Base-by-base conservation (phyloP, 306 rosid species). In the Rosa lucieae region DNA sequence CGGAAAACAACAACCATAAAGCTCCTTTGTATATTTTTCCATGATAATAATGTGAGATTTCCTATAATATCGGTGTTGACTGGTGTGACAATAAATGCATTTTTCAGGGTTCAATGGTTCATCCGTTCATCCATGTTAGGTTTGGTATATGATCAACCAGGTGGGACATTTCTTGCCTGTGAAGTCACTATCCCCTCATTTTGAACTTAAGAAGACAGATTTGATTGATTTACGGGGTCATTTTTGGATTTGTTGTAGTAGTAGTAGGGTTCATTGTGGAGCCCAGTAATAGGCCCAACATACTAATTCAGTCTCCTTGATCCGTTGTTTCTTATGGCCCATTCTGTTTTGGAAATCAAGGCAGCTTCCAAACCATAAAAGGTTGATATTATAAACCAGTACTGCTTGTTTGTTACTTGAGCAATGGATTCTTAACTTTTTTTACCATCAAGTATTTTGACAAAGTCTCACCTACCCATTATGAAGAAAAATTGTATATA, bases 111-210 rank as follows among this genome's bases (percentile, higher is more conserved):
- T 10, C 4, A 8, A 58, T 8, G 76, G 79, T 43, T 62, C 67
- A 40, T 82, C 72, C 72, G 79, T 43, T 62, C 67, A 40, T 82
- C 72, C 72, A 32, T 76, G 72, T 46, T 75, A 61, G 71, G 76
- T 78, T 73, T 78, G 46, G 79, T 56, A 55, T 66, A 83, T 73
- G 82, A 82, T 77, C 67, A 75, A 67, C 72, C 21, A 35, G 76
- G 91, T 84, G 85, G 89, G 93, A 83, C 91, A 84, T 78, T 75
- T 81, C 87, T 80, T 83, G 47, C 84, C 48, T 87, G 87, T 84
- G 84, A 52, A 83, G 84, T 86, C 96, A 75, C 91, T 20, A 67
- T 87, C 91, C 78, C 72, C 76, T 79, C 84, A 81, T 85, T 80
- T 80, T 78, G 81, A 86, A 82, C 80, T 72, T 43, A 40, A 76